Percentiles rank a stretch among this genome's conserved stretches.
Conservation (phyloP, 176 grass and related monocot genomes). For the Carex kokanica region DNA sequence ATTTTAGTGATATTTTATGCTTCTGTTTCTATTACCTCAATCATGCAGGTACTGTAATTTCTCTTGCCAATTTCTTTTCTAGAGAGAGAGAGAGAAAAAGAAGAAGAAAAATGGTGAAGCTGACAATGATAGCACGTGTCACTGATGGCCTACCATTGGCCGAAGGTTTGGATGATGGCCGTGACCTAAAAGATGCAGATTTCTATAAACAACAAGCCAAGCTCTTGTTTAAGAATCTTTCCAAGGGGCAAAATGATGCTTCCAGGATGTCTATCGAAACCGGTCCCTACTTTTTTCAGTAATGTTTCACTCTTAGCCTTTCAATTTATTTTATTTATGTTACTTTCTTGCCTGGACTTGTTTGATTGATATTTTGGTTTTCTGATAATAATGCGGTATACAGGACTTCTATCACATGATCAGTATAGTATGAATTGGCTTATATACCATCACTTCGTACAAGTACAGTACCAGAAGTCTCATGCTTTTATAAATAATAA, state of each 20-base stretch:
- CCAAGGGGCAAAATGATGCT: constrained; percentile 80
- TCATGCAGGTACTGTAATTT: constrained; percentile 9
- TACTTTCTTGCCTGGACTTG: neutral
- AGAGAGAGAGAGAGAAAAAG: neutral
- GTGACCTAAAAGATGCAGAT: constrained; percentile 74
- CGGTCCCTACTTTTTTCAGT: constrained; percentile 88
- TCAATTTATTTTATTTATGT: neutral
- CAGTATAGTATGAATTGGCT: neutral
- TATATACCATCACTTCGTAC: neutral
- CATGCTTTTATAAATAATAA: neutral
- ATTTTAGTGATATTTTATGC: neutral
- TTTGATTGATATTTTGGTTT: neutral
- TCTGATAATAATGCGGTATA: neutral
- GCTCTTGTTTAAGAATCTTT: constrained; percentile 94
- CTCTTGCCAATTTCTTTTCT: neutral
- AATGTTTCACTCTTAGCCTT: constrained; percentile 40
- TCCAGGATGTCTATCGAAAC: constrained; percentile 99
- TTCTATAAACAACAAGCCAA: constrained; percentile 99
- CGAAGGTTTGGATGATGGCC: constrained; percentile 88
- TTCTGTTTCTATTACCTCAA: neutral
- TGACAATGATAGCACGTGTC: constrained; percentile 96
- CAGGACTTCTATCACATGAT: neutral
- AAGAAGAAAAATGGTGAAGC: constrained; percentile 73
- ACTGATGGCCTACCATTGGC: constrained; percentile 91
- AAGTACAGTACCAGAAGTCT: neutral